These are phyloP conservation scores for Suaeda aralocaspica DNA, from an alignment of 148 eudicot species.

Conservation along the genomic window DNA sequence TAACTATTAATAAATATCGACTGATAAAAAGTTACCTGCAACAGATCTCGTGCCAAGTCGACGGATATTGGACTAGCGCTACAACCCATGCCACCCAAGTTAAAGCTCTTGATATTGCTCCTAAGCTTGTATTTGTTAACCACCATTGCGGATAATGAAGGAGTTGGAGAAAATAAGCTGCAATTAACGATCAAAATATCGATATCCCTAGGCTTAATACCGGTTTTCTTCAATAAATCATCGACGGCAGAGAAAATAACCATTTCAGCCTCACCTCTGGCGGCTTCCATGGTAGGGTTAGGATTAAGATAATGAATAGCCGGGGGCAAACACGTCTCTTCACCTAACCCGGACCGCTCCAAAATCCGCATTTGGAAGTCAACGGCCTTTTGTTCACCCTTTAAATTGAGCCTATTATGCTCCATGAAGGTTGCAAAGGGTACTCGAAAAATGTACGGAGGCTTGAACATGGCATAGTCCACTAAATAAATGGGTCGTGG, in stretches of 20 bases:
- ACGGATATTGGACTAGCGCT: slow-evolving; percentile 60
- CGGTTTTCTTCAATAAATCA: slow-evolving; percentile 41
- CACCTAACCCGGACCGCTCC: slow-evolving; percentile 33
- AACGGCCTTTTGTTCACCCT: slow-evolving; percentile 28
- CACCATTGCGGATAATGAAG: slow-evolving; percentile 72
- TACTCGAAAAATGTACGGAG: slow-evolving; percentile 19
- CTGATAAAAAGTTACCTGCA: slow-evolving; percentile 36
- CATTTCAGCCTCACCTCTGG: slow-evolving; percentile 55
- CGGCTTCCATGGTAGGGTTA: slow-evolving; percentile 63
- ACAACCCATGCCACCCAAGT: slow-evolving; percentile 79
- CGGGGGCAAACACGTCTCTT: slow-evolving; percentile 38
- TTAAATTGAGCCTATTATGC: slow-evolving; percentile 22
- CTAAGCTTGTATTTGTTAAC: slow-evolving; percentile 64
- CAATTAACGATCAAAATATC: slow-evolving; percentile 34
- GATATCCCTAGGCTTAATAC: slow-evolving; percentile 26
- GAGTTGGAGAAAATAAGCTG: slow-evolving; percentile 67
- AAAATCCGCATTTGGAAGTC: slow-evolving; percentile 37
- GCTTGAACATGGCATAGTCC: slow-evolving; percentile 32
- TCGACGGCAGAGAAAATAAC: slow-evolving; percentile 61
- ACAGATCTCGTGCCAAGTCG: slow-evolving; percentile 61
- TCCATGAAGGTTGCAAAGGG: slow-evolving; percentile 41
- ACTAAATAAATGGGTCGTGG: slow-evolving; percentile 31
- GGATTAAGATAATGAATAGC: slow-evolving; percentile 72
- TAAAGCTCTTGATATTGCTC: slow-evolving; percentile 44
- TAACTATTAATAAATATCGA: slow-evolving; percentile 18